A percentile compares a stretch with the other conserved stretches of the same genome.
Evolutionary conservation across 306 rosid species (phyloP).

Genomic region (Canavalia gladiata): DNA sequence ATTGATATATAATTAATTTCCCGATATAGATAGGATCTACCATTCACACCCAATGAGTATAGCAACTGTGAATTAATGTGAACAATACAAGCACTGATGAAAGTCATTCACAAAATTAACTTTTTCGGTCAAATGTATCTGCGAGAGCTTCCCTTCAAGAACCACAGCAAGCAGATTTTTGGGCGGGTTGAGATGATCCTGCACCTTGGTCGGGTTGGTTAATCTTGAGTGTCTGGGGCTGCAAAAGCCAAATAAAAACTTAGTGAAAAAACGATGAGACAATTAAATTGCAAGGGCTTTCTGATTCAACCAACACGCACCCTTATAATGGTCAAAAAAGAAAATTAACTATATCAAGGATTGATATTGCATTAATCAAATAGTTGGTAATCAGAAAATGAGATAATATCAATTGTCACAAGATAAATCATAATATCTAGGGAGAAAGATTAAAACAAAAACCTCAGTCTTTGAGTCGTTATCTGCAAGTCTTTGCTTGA

Average conservation of each 20-base stretch:
- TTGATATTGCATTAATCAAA: constrained; percentile 17
- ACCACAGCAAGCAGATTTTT: constrained; percentile 92
- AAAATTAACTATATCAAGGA: constrained; percentile 11
- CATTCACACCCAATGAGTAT: constrained; percentile 72
- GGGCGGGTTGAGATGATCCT: constrained; percentile 75
- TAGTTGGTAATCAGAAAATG: constrained; percentile 9
- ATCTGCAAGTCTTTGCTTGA: constrained; percentile 95
- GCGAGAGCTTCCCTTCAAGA: constrained; percentile 52
- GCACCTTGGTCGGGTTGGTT: constrained; percentile 86
- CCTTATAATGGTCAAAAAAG: not conserved
- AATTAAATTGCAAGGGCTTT: constrained; percentile 10
- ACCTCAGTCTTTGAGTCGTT: constrained; percentile 92
- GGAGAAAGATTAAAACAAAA: constrained; percentile 39
- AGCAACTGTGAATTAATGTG: constrained; percentile 53
- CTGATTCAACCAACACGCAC: constrained; percentile 13
- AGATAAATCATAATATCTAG: constrained; percentile 33
- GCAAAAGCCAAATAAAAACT: constrained; percentile 51
- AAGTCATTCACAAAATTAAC: constrained; percentile 66
- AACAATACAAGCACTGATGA: constrained; percentile 64
- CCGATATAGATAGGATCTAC: constrained; percentile 57
- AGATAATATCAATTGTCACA: constrained; percentile 13
- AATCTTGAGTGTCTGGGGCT: constrained; percentile 91
- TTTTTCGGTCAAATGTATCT: constrained; percentile 56
- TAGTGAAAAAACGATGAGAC: constrained; percentile 9
- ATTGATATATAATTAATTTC: constrained; percentile 64